A percentile compares a stretch with the other conserved stretches of the same genome.
Evolutionary conservation across 179 eudicot species (phyloP).

Genomic region (Gypsophila paniculata): DNA sequence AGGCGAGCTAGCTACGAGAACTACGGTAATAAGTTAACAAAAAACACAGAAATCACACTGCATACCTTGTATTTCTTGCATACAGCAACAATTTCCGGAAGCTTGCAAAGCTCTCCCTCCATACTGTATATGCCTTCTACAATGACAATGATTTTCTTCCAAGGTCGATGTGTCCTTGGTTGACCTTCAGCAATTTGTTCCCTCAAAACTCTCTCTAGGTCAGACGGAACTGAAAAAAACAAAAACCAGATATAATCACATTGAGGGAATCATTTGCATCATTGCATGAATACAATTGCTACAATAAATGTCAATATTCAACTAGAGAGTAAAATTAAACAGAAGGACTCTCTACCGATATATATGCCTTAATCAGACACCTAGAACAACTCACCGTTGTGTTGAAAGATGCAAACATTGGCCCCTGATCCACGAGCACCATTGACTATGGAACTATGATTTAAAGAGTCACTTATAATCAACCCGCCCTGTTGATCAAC

Average conservation of each 20-base stretch:
- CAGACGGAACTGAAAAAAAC: conserved; percentile 58
- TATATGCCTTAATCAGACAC: too few species aligned
- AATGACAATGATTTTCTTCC: conserved; percentile 92
- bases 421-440: conserved; percentile 99
- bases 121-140: conserved; percentile 99
- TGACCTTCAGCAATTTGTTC: conserved; percentile 96
- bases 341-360: too few species aligned
- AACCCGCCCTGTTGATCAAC: conserved; percentile 60
- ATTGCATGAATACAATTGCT: not conserved
- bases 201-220: conserved; percentile 82
- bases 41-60: not conserved
- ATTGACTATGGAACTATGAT: conserved; percentile 44
- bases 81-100: conserved; percentile 83
- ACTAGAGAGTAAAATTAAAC: too few species aligned
- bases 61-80: conserved; percentile 97
- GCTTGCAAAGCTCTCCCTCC: conserved; percentile 98
- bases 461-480: conserved; percentile 76
- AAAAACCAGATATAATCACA: conserved; percentile 3
- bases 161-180: conserved; percentile 96
- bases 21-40: conserved; percentile 49
- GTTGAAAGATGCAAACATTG: conserved; percentile 73
- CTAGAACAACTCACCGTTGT: conserved; percentile 60
- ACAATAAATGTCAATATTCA: not conserved
- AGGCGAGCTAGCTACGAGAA: not conserved
- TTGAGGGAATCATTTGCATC: not conserved